Conservation (phyloP, 805 yeast species). For the Saturnispora diversa region DNA sequence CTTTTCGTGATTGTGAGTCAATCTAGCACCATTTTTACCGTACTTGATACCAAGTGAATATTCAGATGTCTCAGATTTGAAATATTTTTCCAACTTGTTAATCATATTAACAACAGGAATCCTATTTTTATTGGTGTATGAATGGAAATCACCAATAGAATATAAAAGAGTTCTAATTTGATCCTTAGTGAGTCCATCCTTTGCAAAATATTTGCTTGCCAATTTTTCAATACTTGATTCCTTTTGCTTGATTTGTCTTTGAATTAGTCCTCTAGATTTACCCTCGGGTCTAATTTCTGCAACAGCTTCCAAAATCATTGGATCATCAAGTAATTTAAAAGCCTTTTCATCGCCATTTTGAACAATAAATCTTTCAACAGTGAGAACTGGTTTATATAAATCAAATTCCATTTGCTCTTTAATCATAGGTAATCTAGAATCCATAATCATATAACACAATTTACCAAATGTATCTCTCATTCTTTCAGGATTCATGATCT, state of each 20-base stretch:
- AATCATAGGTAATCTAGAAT: slow-evolving; percentile 65
- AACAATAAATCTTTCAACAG: slow-evolving; percentile 35
- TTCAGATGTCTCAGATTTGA: slow-evolving; percentile 26
- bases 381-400: slow-evolving; percentile 60
- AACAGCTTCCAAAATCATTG: slow-evolving; percentile 53
- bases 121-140: slow-evolving; percentile 61
- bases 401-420: slow-evolving; percentile 68
- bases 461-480: slow-evolving; percentile 77
- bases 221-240: slow-evolving; percentile 61
- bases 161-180: slow-evolving; percentile 65
- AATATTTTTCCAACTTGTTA: slow-evolving; percentile 42
- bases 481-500: slow-evolving; percentile 76
- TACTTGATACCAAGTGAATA: slow-evolving; percentile 54
- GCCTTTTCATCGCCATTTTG: slow-evolving; percentile 28
- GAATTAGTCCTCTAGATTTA: slow-evolving; percentile 45
- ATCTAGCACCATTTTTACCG: slow-evolving; percentile 62
- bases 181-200: slow-evolving; percentile 41
- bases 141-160: slow-evolving; percentile 72
- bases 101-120: slow-evolving; percentile 60
- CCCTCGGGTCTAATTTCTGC: slow-evolving; percentile 56
- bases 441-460: slow-evolving; percentile 79
- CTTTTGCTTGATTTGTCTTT: slow-evolving; percentile 53
- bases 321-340: slow-evolving; percentile 46
- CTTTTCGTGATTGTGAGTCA: slow-evolving; percentile 64
- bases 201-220: slow-evolving; percentile 40